A percentile compares a stretch with the other conserved stretches of the same genome.
Conservation (phyloP, 208 protist genomes). For the Endotrypanum monterogeii region DNA sequence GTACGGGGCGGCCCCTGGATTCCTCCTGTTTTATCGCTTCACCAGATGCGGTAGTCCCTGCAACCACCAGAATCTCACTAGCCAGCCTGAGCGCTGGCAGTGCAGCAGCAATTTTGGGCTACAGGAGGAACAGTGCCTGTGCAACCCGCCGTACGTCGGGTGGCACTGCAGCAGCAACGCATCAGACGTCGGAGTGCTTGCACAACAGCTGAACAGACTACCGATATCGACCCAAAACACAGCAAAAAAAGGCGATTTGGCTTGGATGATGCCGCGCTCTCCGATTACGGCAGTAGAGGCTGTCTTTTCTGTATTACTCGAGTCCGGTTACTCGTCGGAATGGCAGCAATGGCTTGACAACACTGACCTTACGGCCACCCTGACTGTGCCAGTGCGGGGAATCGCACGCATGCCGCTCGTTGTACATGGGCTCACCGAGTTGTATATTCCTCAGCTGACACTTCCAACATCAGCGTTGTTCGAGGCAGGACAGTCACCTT, state of each 20-base stretch:
- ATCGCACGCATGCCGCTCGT: constrained; percentile 30
- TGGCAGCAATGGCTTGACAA: constrained; percentile 8
- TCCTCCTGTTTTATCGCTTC: constrained; percentile 70
- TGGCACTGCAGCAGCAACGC: constrained; percentile 32
- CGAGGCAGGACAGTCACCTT: not conserved
- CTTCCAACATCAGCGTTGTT: constrained; percentile 4
- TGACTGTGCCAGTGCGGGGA: constrained; percentile 2
- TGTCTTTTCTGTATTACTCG: constrained; percentile 14
- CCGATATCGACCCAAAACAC: not conserved
- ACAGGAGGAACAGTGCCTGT: constrained; percentile 38
- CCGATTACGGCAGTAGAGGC: constrained; percentile 16
- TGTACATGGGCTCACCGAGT: constrained; percentile 32
- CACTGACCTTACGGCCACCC: not conserved
- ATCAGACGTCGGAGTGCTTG: constrained; percentile 6
- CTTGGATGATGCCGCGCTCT: constrained; percentile 26
- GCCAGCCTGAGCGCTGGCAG: constrained; percentile 16
- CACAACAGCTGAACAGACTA: constrained; percentile 4
- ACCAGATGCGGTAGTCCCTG: constrained; percentile 20
- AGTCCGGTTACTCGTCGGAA: not conserved
- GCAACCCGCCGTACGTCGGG: constrained; percentile 41
- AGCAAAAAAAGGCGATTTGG: constrained; percentile 10
- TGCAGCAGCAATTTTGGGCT: constrained; percentile 39
- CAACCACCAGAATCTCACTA: constrained; percentile 18
- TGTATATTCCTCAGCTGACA: constrained; percentile 20
- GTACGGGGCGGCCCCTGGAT: constrained; percentile 38